A percentile compares a stretch with the other conserved stretches of the same genome.
These are phyloP conservation scores for Protomyces inouyei DNA, from an alignment of 1,139 yeast species.

Conservation along the genomic window DNA sequence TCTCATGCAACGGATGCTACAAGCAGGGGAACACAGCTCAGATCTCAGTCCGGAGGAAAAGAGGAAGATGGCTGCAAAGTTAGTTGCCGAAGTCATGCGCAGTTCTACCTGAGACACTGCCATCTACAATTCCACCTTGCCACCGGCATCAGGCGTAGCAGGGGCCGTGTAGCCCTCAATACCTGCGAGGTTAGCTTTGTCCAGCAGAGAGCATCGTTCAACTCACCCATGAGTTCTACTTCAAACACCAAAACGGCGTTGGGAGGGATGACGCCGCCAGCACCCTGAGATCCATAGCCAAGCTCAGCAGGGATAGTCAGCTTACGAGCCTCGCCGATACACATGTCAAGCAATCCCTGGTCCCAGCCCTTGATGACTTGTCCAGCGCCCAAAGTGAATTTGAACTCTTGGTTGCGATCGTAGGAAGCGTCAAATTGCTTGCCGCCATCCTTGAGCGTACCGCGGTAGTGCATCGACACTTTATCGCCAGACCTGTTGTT, in stretches of 20 bases:
- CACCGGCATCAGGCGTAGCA: constrained; percentile 9
- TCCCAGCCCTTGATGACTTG: constrained; percentile 99
- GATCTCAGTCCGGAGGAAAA: constrained; percentile 9
- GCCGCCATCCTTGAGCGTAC: constrained; percentile 84
- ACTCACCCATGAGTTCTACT: constrained; percentile 27
- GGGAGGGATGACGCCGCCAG: constrained; percentile 50
- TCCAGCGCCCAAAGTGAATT: constrained; percentile 87
- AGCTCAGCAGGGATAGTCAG: constrained; percentile 69
- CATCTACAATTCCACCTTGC: constrained; percentile 13
- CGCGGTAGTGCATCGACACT: constrained; percentile 96
- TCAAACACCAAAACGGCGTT: constrained; percentile 30
- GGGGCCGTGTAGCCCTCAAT: constrained; percentile 26
- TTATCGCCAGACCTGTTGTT: constrained; percentile 66
- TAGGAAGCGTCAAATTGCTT: constrained; percentile 88
- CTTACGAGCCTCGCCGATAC: constrained; percentile 79
- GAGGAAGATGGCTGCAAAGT: constrained; percentile 12
- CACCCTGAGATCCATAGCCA: constrained; percentile 68
- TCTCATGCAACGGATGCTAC: constrained; percentile 19
- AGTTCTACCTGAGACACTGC: not conserved
- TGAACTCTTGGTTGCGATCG: constrained; percentile 91
- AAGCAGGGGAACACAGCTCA: constrained; percentile 16
- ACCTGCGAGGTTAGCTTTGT: not conserved
- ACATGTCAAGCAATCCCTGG: constrained; percentile 82
- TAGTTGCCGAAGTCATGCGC: constrained; percentile 8
- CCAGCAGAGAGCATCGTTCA: not conserved